Evolutionary conservation across 2,329 filamentous ascomycete species (phyloP).

Genomic region (Tolypocladium sp.): DNA sequence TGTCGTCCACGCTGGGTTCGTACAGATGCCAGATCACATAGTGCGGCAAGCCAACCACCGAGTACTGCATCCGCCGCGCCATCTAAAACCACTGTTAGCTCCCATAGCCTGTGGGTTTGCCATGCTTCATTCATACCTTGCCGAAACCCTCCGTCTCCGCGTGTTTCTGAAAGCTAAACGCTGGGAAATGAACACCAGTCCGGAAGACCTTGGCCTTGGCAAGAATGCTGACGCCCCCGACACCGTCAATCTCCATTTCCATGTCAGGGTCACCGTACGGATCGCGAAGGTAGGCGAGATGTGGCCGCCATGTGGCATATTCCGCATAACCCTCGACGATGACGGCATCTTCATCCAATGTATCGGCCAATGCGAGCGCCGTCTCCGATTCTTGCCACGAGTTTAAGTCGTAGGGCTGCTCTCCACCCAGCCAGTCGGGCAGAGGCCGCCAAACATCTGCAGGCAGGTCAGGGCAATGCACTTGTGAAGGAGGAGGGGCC

Average conservation of each 20-base stretch:
- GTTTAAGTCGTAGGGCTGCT: conserved; percentile 96
- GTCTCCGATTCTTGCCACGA: conserved; percentile 99
- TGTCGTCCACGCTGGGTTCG: conserved; percentile 96
- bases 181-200: conserved; percentile 91
- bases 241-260: conserved; percentile 99
- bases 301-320: conserved; percentile 96
- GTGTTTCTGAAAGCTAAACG: conserved; percentile 97
- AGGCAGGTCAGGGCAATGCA: conserved; percentile 12
- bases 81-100: conserved; percentile 48
- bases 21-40: conserved; percentile 99
- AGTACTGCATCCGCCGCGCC: conserved; percentile 93
- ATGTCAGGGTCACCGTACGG: conserved; percentile 97
- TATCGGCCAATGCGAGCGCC: conserved; percentile 84
- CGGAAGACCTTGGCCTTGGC: conserved; percentile 95
- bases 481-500: background rate
- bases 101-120: background rate
- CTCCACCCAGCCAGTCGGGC: conserved; percentile 95
- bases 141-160: conserved; percentile 97
- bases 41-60: conserved; percentile 89
- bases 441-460: conserved; percentile 97
- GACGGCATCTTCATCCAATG: conserved; percentile 92
- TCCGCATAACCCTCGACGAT: conserved; percentile 99
- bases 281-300: conserved; percentile 91
- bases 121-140: conserved; percentile 57
- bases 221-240: conserved; percentile 93